Base-by-base conservation (phyloP, 106 monocot species). In the Dioscorea zingiberensis region DNA sequence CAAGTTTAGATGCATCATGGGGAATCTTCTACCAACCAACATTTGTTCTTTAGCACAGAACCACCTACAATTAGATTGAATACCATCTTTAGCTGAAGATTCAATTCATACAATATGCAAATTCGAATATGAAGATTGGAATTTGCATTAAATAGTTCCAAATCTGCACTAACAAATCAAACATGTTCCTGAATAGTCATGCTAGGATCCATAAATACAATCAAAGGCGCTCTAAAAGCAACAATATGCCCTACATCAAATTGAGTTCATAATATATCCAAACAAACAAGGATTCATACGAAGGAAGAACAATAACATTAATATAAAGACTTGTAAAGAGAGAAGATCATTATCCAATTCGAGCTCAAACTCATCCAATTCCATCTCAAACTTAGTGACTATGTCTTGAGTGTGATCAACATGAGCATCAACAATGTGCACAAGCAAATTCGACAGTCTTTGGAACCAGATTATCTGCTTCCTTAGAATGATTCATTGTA, bases 1-100 rank as follows among this genome's bases (percentile, higher is more conserved):
- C 66, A 97, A 58, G 68, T 97, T 77, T 18, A 91, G 83, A 83
- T 95, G 87, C 85, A 91, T 91, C 63, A 88, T 91, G 7, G 91
- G 87, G 59, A 97, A 91, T 72, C 79, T 85, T 73, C 95, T 71
- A 53, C 86, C 88, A 60, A 91, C 95, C 73, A 97, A 63, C 95
- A 97, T 85, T 77, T 91, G 88, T 74, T 97, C 85, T 85, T 97
- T 29, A 86, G 47, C 47, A 66, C 48, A 57, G 80, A 81, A 68
- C 95, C 88, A 71, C 85, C 95, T 97, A 63, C 48, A 73, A 19
- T 58, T 0, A 71, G 46, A 59, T 19, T 1, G 16, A 44, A 19
- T 58, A 21, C 24, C 44, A n/a, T 27, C 55, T 25, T 62, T 58
- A 59, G 38, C 38, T 38, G 10, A 38, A 38, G 38, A 38, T n/a